Base-by-base conservation (phyloP, 1,139 yeast species). In the Kurtzmaniella quercitrusa region DNA sequence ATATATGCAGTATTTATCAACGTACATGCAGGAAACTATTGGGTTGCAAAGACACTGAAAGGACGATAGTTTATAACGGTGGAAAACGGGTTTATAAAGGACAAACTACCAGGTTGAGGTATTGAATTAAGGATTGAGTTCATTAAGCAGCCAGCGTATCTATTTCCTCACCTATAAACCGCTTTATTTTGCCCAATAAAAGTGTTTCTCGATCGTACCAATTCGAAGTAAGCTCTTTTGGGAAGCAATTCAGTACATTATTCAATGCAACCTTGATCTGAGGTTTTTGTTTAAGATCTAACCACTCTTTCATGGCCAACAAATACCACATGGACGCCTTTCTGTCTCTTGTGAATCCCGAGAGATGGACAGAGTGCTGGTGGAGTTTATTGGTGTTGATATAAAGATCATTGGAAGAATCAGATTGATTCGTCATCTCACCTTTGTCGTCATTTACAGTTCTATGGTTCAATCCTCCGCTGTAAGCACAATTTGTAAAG, bases 271-370 rank as follows among this genome's bases (percentile, higher is more conserved):
- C 45, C 38, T 50, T 44, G 1, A 63, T 55, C 43, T 70, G 74
- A 3, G 48, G 40, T 26, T 50, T 41, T 40, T 65, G 58, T 34
- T 62, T 56, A 34, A 70, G 52, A 4, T 54, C 50, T n/a, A 62
- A 46, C 89, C 96, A 84, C 55, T 85, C 88, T 45, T 78, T 78
- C 4, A 91, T 84, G 0, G 96, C 83, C 20, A 91, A 61, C 16
- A 89, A 61, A 52, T 78, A 75, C 91, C 96, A 91, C 28, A 91
- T 70, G 0, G 88, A 80, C 1, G 93, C 81, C 55, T 88, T 88
- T 44, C 97, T 73, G 42, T 64, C 64, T 44, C 95, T 69, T 1
- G 85, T 76, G 33, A 79, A 56, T 0, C 88, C 89, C 18, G 52
- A 49, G 11, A 36, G 30, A n/a, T 42, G 45, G 2, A 40, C 38